A percentile compares a stretch with the other conserved stretches of the same genome.
Conservation (phyloP, 345 rosid species). For the Erysimum cheiranthoides region DNA sequence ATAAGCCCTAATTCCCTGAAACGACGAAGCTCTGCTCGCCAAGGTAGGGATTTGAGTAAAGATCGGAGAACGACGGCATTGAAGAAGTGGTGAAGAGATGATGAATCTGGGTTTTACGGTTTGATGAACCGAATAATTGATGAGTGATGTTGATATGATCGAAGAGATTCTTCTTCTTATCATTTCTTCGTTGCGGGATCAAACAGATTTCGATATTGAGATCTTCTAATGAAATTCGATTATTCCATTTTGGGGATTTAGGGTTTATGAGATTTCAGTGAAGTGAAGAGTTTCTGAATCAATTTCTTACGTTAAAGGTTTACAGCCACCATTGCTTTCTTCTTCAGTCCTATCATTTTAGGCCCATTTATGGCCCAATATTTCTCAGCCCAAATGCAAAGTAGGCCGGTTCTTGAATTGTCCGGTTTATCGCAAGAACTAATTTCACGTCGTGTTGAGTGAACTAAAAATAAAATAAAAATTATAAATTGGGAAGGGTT, state of each 20-base stretch:
- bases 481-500: not conserved
- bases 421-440: slow-evolving; percentile 12
- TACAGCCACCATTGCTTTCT: not conserved
- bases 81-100: slow-evolving; percentile 35
- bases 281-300: slow-evolving; percentile 15
- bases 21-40: slow-evolving; percentile 31
- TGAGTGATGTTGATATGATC: slow-evolving; percentile 51
- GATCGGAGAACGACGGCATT: slow-evolving; percentile 37
- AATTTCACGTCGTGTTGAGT: slow-evolving; percentile 5
- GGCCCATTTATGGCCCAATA: slow-evolving; percentile 5
- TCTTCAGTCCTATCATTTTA: not conserved
- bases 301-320: not conserved
- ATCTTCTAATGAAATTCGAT: slow-evolving; percentile 8
- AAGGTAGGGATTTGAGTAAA: slow-evolving; percentile 31
- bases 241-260: slow-evolving; percentile 37
- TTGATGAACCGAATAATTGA: slow-evolving; percentile 35
- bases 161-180: slow-evolving; percentile 60
- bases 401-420: not conserved
- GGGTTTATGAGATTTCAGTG: slow-evolving; percentile 44
- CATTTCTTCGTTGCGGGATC: slow-evolving; percentile 46
- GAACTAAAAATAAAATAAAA: not conserved
- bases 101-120: slow-evolving; percentile 32
- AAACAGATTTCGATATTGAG: slow-evolving; percentile 6
- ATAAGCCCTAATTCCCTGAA: slow-evolving; percentile 58
- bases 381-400: not conserved